Conservation (phyloP, 352 stramenopile genomes). For the Phytophthora tentaculata region DNA sequence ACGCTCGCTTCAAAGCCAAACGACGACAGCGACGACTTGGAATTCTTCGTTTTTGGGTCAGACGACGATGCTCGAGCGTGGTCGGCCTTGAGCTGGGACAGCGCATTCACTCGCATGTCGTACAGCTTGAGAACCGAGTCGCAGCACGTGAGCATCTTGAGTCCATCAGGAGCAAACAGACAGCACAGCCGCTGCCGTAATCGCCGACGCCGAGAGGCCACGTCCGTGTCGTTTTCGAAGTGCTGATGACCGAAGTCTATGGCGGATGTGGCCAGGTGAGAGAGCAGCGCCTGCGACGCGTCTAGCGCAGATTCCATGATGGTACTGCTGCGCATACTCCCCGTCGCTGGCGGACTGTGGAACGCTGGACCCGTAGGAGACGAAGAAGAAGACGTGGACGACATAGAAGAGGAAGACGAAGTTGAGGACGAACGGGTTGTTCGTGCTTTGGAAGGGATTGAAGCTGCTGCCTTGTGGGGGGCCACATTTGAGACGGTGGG, state of each 20-base stretch:
- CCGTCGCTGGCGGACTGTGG: slow-evolving; percentile 28
- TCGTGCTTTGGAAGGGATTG: slow-evolving; percentile 30
- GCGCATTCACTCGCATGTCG: slow-evolving; percentile 50
- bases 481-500: slow-evolving; percentile 16
- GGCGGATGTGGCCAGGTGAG: slow-evolving; percentile 68
- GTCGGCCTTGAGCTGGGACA: slow-evolving; percentile 41
- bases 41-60: slow-evolving; percentile 41
- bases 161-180: slow-evolving; percentile 67
- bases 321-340: slow-evolving; percentile 40
- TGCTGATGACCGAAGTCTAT: slow-evolving; percentile 65
- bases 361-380: slow-evolving; percentile 28
- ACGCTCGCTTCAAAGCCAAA: slow-evolving; percentile 76
- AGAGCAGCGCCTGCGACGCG: slow-evolving; percentile 72
- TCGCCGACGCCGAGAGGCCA: slow-evolving; percentile 53
- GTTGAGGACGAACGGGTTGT: slow-evolving; percentile 42
- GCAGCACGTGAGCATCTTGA: slow-evolving; percentile 72
- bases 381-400: slow-evolving; percentile 46
- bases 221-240: slow-evolving; percentile 62
- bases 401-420: slow-evolving; percentile 46
- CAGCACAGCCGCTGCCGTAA: slow-evolving; percentile 66
- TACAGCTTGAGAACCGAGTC: slow-evolving; percentile 73
- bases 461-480: slow-evolving; percentile 20
- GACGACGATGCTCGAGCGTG: slow-evolving; percentile 36
- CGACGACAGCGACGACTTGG: slow-evolving; percentile 57
- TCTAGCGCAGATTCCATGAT: slow-evolving; percentile 73